Evolutionary conservation across 2,329 filamentous ascomycete genomes (phyloP).

Genomic region (Beauveria sp.): DNA sequence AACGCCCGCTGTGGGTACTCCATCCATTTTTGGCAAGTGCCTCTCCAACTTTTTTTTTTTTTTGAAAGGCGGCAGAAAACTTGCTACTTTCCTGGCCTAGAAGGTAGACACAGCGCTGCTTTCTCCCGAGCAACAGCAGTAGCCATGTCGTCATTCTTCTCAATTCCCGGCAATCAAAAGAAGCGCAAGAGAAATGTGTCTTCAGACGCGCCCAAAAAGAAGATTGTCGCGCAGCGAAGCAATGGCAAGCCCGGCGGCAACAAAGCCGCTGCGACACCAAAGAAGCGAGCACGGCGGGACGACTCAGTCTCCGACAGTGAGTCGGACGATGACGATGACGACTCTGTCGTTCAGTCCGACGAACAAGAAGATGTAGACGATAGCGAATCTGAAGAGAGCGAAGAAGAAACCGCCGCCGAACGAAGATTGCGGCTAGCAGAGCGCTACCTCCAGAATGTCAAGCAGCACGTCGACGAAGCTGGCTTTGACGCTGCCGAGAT

Average conservation of each 20-base stretch:
- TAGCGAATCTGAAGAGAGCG: conserved; percentile 46
- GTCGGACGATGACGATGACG: conserved; percentile 61
- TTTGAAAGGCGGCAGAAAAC: conserved; percentile 16
- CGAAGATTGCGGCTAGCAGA: conserved; percentile 81
- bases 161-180: conserved; percentile 73
- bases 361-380: conserved; percentile 37
- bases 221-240: conserved; percentile 41
- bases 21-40: conserved; percentile 15
- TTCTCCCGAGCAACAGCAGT: conserved; percentile 12
- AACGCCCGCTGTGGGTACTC: conserved; percentile 8
- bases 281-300: conserved; percentile 44
- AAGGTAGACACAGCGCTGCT: conserved; percentile 16
- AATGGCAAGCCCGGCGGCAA: conserved; percentile 18
- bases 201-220: conserved; percentile 51
- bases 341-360: conserved; percentile 30
- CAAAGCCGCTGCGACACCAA: conserved; percentile 30
- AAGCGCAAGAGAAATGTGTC: conserved; percentile 72
- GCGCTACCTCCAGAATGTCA: conserved; percentile 85
- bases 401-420: conserved; percentile 83
- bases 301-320: conserved; percentile 87
- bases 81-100: conserved; percentile 20
- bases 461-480: conserved; percentile 67
- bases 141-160: conserved; percentile 93
- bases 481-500: conserved; percentile 94
- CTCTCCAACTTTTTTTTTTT: conserved; percentile 34